These are phyloP conservation scores for Phytophthora fragariaefolia DNA, from an alignment of 352 stramenopile genomes.

Conservation along the genomic window DNA sequence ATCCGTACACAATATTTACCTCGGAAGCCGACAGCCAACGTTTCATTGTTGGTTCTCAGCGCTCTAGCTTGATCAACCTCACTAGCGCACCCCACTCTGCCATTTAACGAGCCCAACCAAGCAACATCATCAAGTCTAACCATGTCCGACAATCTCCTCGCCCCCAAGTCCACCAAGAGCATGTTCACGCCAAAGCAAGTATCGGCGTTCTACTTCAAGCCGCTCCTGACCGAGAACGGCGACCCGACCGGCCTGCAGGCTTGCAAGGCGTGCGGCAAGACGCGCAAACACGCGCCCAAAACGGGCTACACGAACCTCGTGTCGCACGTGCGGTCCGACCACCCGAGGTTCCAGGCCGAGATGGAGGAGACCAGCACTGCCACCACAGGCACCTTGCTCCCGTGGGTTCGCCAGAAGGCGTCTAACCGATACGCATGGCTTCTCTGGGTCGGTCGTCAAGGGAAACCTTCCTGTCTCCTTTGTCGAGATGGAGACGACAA, in stretches of 20 bases:
- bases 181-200: conserved; percentile 13
- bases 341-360: not conserved
- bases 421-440: too few relatives aligned
- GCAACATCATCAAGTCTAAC: too few relatives aligned
- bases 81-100: too few relatives aligned
- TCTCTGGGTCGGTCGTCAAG: not conserved
- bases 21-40: too few relatives aligned
- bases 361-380: not conserved
- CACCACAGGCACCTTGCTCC: not conserved
- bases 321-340: not conserved
- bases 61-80: too few relatives aligned
- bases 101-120: too few relatives aligned
- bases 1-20: too few relatives aligned
- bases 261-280: conserved; percentile 11
- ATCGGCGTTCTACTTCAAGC: conserved; percentile 8
- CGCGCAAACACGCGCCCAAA: conserved; percentile 1
- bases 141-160: not conserved
- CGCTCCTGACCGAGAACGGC: not conserved
- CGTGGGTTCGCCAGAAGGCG: conserved; percentile 6
- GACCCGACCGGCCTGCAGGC: conserved; percentile 5
- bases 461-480: conserved; percentile 7
- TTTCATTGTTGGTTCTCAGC: too few relatives aligned
- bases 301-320: conserved; percentile 3
- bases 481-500: conserved; percentile 5
- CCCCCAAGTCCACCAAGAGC: not conserved